Conservation (phyloP, 768 basidiomycete genomes). For the Xanthoconium stramineum region DNA sequence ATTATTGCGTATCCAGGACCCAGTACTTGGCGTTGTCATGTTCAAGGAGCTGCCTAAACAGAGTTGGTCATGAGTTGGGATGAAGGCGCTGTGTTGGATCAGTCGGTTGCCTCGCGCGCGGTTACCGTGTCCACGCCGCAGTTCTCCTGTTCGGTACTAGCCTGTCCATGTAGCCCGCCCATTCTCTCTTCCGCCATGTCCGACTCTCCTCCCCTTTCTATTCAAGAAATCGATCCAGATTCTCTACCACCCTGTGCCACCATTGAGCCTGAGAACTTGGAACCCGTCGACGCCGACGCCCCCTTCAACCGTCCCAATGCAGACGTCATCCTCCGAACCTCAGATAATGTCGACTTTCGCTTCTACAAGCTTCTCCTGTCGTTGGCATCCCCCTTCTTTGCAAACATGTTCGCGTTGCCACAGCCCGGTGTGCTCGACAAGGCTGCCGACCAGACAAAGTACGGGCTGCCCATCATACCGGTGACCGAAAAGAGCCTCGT, state of each 20-base stretch:
- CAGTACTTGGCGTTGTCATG: not conserved
- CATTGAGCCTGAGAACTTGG: slow-evolving; percentile 3
- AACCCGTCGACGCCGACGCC: slow-evolving; percentile 27
- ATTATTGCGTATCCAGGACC: too few relatives aligned
- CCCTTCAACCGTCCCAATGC: slow-evolving; percentile 51
- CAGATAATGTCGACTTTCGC: slow-evolving; percentile 49
- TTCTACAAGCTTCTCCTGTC: slow-evolving; percentile 54
- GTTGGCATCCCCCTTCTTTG: slow-evolving; percentile 57
- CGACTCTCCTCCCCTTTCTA: slow-evolving; percentile 1
- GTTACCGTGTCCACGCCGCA: slow-evolving; percentile 2
- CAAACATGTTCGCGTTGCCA: slow-evolving; percentile 52
- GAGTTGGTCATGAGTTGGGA: not conserved
- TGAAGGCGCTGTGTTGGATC: not conserved
- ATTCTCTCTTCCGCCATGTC: slow-evolving; percentile 13
- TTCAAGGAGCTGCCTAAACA: not conserved
- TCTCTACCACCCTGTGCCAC: not conserved
- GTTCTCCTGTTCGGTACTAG: not conserved
- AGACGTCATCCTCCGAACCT: slow-evolving; percentile 54
- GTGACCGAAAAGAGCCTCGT: slow-evolving; percentile 45
- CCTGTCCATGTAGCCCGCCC: slow-evolving; percentile 11
- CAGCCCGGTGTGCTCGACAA: slow-evolving; percentile 33
- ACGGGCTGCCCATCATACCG: slow-evolving; percentile 42
- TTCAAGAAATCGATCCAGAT: slow-evolving; percentile 7
- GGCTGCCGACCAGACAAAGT: slow-evolving; percentile 28
- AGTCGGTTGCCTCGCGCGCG: slow-evolving; percentile 2